A percentile compares a stretch with the other conserved stretches of the same genome.
These are phyloP conservation scores for Puccinia novopanici DNA, from an alignment of 1,284 basidiomycete species.

Conservation along the genomic window DNA sequence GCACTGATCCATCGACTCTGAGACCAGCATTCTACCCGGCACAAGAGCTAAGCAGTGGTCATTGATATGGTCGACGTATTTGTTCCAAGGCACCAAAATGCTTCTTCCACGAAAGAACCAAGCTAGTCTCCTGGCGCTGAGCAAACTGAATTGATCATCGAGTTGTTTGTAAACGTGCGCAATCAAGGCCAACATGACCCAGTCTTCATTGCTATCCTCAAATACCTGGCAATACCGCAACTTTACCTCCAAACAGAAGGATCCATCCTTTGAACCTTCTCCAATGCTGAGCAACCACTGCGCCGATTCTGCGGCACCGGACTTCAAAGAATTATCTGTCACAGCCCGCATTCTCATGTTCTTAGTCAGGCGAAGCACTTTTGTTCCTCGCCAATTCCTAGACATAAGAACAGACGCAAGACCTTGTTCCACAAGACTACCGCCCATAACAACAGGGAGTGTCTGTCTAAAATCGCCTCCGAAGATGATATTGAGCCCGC, in stretches of 20 bases:
- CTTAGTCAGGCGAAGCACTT: not conserved
- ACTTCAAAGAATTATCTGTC: not conserved
- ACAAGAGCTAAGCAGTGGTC: too few relatives aligned
- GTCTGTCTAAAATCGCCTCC: conserved; percentile 24
- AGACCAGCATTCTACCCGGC: too few relatives aligned
- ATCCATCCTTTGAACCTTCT: not conserved
- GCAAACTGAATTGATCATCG: too few relatives aligned
- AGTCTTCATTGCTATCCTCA: not conserved
- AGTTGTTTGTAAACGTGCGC: too few relatives aligned
- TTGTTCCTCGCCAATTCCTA: not conserved
- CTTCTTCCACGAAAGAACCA: too few relatives aligned
- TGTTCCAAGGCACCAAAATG: too few relatives aligned
- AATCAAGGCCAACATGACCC: too few relatives aligned
- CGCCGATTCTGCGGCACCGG: not conserved
- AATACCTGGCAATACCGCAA: too few relatives aligned
- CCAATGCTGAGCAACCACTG: not conserved
- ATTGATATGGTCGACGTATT: too few relatives aligned
- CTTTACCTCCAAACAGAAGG: too few relatives aligned
- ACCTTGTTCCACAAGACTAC: not conserved
- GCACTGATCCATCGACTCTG: too few relatives aligned
- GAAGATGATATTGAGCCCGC: not conserved
- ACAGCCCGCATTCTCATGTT: not conserved
- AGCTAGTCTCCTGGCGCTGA: too few relatives aligned
- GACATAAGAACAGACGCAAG: not conserved
- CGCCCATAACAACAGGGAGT: not conserved